phyloP scores from a whole-genome alignment of 768 basidiomycete species.

The Pleurotus salmoneostramineus region DNA sequence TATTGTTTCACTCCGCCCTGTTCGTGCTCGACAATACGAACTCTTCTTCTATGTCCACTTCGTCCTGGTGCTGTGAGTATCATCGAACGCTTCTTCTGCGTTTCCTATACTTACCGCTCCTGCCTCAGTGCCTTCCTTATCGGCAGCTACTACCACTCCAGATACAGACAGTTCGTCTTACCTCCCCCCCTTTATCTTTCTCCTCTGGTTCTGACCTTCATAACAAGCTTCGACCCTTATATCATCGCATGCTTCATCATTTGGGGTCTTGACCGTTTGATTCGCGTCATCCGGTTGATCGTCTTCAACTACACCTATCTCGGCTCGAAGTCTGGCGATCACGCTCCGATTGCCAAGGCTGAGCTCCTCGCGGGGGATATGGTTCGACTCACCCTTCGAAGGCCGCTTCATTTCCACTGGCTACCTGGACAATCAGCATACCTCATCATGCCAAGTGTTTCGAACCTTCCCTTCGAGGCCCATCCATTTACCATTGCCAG shows the following conservation, averaged over 20 bases:
- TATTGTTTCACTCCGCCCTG: constrained; percentile 30
- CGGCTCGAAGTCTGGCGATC: constrained; percentile 18
- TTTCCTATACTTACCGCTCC: background rate
- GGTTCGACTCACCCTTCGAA: constrained; percentile 32
- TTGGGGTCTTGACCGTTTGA: constrained; percentile 38
- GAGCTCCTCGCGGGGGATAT: constrained; percentile 27
- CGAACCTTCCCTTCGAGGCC: constrained; percentile 37
- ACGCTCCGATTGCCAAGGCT: constrained; percentile 26
- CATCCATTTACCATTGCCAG: constrained; percentile 52
- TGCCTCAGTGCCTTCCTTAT: constrained; percentile 7
- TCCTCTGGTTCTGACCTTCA: background rate
- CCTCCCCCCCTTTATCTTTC: background rate
- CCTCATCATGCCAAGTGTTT: constrained; percentile 43
- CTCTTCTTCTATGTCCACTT: constrained; percentile 38
- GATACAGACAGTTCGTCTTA: background rate
- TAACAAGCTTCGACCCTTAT: constrained; percentile 21
- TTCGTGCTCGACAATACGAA: constrained; percentile 34
- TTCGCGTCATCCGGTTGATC: constrained; percentile 33
- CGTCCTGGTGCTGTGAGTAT: constrained; percentile 30
- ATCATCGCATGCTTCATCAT: constrained; percentile 34
- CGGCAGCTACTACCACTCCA: constrained; percentile 7
- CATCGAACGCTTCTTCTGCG: background rate
- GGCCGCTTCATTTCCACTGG: constrained; percentile 41
- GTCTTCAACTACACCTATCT: constrained; percentile 32
- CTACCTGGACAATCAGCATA: constrained; percentile 43